Conservation (phyloP, 2,329 filamentous ascomycete genomes). For the Cladosporium sp. region DNA sequence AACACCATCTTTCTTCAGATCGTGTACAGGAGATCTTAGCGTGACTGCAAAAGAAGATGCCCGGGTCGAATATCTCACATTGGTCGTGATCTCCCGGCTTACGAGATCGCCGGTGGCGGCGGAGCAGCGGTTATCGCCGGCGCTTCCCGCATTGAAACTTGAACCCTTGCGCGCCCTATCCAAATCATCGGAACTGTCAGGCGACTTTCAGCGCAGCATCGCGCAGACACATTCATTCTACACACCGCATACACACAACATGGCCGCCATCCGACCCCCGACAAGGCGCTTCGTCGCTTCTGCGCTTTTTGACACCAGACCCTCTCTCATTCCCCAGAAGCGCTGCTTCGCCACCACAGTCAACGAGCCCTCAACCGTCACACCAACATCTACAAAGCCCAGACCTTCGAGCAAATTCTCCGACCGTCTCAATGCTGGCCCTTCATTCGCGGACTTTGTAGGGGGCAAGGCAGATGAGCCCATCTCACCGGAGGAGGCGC, state of each 20-base stretch:
- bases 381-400: slow-evolving; percentile 27
- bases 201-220: neutral
- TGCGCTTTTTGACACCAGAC: slow-evolving; percentile 16
- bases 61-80: too few relatives aligned
- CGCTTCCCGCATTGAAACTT: neutral
- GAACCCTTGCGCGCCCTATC: slow-evolving; percentile 5
- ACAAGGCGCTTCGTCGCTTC: slow-evolving; percentile 23
- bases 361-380: slow-evolving; percentile 31
- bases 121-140: too few relatives aligned
- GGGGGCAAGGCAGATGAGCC: slow-evolving; percentile 35
- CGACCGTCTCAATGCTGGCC: slow-evolving; percentile 59
- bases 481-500: slow-evolving; percentile 46
- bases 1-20: too few relatives aligned
- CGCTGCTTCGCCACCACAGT: slow-evolving; percentile 41
- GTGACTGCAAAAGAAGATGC: too few relatives aligned
- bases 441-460: slow-evolving; percentile 59
- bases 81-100: too few relatives aligned
- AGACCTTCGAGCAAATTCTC: slow-evolving; percentile 50
- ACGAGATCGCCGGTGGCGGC: too few relatives aligned
- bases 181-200: slow-evolving; percentile 1
- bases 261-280: slow-evolving; percentile 23
- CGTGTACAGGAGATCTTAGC: too few relatives aligned
- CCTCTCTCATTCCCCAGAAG: slow-evolving; percentile 26
- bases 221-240: neutral
- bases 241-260: slow-evolving; percentile 13